Evolutionary conservation across 2,329 filamentous ascomycete genomes (phyloP).

Genomic region (Eurotiales sp.): DNA sequence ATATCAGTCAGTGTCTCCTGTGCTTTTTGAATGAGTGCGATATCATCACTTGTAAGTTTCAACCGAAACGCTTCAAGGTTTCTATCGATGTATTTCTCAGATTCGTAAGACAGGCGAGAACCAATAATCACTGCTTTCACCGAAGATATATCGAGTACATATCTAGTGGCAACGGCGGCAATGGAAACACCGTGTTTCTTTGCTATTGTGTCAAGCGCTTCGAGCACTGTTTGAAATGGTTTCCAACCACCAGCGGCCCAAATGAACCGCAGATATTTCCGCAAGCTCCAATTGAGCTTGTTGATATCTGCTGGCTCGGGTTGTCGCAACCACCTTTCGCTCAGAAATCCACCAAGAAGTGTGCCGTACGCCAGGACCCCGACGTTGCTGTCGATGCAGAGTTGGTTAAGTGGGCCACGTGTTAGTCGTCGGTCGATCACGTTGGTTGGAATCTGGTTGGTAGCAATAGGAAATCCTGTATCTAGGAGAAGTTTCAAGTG

Average conservation of each 20-base stretch:
- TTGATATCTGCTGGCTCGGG: neutral
- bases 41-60: neutral
- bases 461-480: constrained; percentile 2
- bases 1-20: neutral
- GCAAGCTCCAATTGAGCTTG: constrained; percentile 1
- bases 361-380: neutral
- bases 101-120: neutral
- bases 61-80: neutral
- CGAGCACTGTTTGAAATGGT: neutral
- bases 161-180: neutral
- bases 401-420: neutral
- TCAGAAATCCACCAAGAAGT: neutral
- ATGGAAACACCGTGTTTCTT: constrained; percentile 6
- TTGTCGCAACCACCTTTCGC: neutral
- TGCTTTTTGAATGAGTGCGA: neutral
- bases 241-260: constrained; percentile 1
- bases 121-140: constrained; percentile 1
- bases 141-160: constrained; percentile 2
- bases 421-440: neutral
- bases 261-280: constrained; percentile 1
- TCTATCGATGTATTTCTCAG: neutral
- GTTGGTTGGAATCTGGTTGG: constrained; percentile 1
- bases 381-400: neutral
- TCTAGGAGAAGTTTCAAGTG: constrained; percentile 2
- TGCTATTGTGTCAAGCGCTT: neutral